These are phyloP conservation scores for Ophiostoma sp. DNA, from an alignment of 2,329 filamentous ascomycete species.

Conservation along the genomic window DNA sequence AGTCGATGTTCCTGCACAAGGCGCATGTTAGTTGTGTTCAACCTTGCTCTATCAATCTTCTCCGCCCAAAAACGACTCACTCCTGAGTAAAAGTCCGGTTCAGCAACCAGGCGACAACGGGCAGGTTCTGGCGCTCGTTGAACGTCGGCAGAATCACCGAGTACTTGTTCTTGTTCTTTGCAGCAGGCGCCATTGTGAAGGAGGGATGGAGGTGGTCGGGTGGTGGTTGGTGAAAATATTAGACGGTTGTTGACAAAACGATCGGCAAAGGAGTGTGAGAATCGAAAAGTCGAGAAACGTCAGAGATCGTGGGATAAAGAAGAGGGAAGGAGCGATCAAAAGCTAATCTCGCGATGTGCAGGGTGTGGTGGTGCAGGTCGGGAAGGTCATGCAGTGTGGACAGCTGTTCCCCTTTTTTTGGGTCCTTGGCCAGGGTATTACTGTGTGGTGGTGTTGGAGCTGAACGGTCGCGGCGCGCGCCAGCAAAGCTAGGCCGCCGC, in stretches of 20 bases:
- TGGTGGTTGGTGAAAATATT: not conserved
- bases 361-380: not conserved
- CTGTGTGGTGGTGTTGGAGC: no score
- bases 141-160: slow-evolving; percentile 97
- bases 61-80: slow-evolving; percentile 51
- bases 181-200: slow-evolving; percentile 47
- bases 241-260: no score
- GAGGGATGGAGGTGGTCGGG: not conserved
- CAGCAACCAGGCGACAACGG: slow-evolving; percentile 92
- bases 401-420: slow-evolving; percentile 27
- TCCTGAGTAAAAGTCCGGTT: slow-evolving; percentile 87
- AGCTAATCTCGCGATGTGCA: not conserved
- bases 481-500: not conserved
- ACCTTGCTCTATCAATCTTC: not conserved
- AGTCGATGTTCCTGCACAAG: slow-evolving; percentile 76
- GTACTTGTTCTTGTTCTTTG: slow-evolving; percentile 68
- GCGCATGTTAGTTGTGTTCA: not conserved
- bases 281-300: not conserved
- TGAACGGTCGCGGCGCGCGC: not conserved
- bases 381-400: not conserved
- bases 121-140: slow-evolving; percentile 96
- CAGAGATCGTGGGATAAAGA: not conserved
- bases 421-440: not conserved
- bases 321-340: not conserved
- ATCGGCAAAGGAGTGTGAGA: not conserved